phyloP scores from a whole-genome alignment of 2,329 filamentous ascomycete genomes.

The Penicillium sp. region DNA sequence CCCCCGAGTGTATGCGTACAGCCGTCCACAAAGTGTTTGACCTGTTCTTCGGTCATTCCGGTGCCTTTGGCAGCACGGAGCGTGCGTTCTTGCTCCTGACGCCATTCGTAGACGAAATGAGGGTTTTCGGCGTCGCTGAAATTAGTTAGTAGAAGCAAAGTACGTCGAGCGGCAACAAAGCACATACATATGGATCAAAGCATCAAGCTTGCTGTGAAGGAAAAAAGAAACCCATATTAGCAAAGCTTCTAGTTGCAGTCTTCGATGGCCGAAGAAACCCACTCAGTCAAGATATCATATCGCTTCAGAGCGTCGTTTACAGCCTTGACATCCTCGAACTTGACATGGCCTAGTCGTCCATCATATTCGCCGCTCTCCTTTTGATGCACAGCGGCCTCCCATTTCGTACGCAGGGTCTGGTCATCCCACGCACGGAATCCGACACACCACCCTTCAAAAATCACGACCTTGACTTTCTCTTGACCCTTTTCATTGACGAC shows the following conservation, averaged over 20 bases:
- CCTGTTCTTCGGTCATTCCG: slow-evolving; percentile 80
- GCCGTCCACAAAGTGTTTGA: slow-evolving; percentile 70
- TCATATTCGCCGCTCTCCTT: slow-evolving; percentile 51
- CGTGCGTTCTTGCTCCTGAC: slow-evolving; percentile 72
- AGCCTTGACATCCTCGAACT: slow-evolving; percentile 55
- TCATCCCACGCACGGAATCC: slow-evolving; percentile 70
- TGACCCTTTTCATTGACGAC: slow-evolving; percentile 44
- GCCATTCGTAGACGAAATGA: slow-evolving; percentile 79
- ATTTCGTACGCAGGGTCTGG: slow-evolving; percentile 54
- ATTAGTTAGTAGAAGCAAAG: not conserved
- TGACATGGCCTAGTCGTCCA: slow-evolving; percentile 54
- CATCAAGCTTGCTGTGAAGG: slow-evolving; percentile 52
- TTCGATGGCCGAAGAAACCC: slow-evolving; percentile 16
- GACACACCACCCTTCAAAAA: slow-evolving; percentile 90
- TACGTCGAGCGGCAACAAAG: not conserved
- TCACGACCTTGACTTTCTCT: slow-evolving; percentile 58
- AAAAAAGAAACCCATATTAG: slow-evolving; percentile 15
- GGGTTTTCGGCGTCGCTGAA: slow-evolving; percentile 66
- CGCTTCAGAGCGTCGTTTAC: slow-evolving; percentile 58
- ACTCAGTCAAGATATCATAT: slow-evolving; percentile 61
- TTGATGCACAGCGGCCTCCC: slow-evolving; percentile 47
- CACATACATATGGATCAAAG: slow-evolving; percentile 62
- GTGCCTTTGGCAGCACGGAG: slow-evolving; percentile 64
- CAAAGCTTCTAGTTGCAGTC: not conserved
- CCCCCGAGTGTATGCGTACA: slow-evolving; percentile 43